Percentiles rank a stretch among this genome's conserved stretches.
Evolutionary conservation across 2,329 filamentous ascomycete species (phyloP).

Genomic region (Aplosporella prunicola): DNA sequence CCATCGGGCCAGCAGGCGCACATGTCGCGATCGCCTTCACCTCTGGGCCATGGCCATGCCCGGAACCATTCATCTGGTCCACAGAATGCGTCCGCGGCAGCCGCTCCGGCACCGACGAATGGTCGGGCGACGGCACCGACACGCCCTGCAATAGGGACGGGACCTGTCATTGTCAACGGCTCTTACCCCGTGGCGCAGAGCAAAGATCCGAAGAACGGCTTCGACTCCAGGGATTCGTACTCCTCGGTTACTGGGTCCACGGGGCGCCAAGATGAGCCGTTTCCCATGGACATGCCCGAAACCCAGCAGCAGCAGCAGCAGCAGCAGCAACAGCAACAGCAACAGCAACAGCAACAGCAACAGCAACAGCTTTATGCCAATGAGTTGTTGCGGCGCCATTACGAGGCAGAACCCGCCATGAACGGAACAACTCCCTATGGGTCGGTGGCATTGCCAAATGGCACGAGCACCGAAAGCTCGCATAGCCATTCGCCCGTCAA

Average conservation of each 20-base stretch:
- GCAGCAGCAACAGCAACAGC: slow-evolving; percentile 26
- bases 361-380: slow-evolving; percentile 25
- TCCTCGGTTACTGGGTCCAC: background rate
- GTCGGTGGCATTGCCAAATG: background rate
- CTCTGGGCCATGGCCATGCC: slow-evolving; percentile 32
- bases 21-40: slow-evolving; percentile 38
- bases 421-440: slow-evolving; percentile 1
- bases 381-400: slow-evolving; percentile 14
- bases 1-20: no score
- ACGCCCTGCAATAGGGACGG: slow-evolving; percentile 21
- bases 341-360: slow-evolving; percentile 24
- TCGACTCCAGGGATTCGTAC: slow-evolving; percentile 3
- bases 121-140: slow-evolving; percentile 15
- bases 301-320: slow-evolving; percentile 25
- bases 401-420: slow-evolving; percentile 1
- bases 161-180: slow-evolving; percentile 32
- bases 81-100: slow-evolving; percentile 3
- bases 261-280: slow-evolving; percentile 5
- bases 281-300: slow-evolving; percentile 15
- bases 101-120: slow-evolving; percentile 13
- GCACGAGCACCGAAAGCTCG: background rate
- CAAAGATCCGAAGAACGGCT: slow-evolving; percentile 6
- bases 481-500: slow-evolving; percentile 13
- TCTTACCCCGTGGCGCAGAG: slow-evolving; percentile 18
- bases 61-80: slow-evolving; percentile 30